Evolutionary conservation across 345 rosid genomes (phyloP).

Genomic region (Rhodomyrtus tomentosa): DNA sequence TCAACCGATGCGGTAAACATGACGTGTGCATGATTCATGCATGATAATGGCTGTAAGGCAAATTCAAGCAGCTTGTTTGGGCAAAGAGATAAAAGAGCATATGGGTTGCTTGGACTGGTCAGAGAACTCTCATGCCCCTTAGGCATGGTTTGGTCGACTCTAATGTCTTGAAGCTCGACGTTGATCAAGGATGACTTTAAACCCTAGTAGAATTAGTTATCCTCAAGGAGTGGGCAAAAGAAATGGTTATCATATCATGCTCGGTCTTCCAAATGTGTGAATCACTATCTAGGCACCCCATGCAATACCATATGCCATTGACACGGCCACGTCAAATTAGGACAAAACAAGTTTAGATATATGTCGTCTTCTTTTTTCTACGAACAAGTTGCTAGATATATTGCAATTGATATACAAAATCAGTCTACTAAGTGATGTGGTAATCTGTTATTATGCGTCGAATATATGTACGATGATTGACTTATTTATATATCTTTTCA

Average conservation of each 20-base stretch:
- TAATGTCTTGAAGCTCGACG: neutral
- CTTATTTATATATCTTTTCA: neutral
- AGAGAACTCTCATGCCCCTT: too few species aligned
- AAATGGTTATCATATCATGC: neutral
- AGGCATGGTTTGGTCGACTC: neutral
- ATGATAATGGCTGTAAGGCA: neutral
- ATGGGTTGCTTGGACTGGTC: neutral
- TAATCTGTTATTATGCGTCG: neutral
- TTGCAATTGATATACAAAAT: neutral
- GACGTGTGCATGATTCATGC: neutral
- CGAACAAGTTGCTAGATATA: neutral
- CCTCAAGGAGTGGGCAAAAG: neutral
- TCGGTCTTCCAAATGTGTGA: neutral
- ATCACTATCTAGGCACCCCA: neutral
- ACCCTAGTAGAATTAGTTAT: neutral
- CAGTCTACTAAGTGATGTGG: neutral
- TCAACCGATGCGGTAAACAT: too few species aligned
- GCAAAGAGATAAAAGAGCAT: neutral
- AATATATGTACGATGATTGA: neutral
- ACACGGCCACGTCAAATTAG: neutral
- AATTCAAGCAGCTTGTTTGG: too few species aligned
- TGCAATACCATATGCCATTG: neutral
- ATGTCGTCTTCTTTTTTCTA: neutral
- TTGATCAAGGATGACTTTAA: neutral
- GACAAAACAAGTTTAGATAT: neutral